Base-by-base conservation (phyloP, 2,329 filamentous ascomycete genomes). In the Sarocladium kiliense region DNA sequence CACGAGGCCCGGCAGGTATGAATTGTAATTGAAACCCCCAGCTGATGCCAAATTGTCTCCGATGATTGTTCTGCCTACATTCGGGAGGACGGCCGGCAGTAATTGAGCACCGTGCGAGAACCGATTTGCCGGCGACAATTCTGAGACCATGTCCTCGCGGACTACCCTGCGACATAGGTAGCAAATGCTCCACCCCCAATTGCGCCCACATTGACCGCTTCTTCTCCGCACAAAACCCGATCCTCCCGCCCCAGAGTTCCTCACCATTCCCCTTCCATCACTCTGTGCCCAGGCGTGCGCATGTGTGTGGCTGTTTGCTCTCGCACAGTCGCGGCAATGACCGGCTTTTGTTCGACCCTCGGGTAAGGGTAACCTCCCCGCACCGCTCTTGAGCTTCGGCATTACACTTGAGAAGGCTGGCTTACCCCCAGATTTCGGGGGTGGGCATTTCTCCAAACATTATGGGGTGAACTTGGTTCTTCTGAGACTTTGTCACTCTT, bases 241-340 rank as follows among this genome's bases (percentile, higher is more conserved):
- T 34, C 18, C 30, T 9, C 18, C 27, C 47, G 11, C 47, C n/a
- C 23, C 23, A 36, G 27, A 21, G 19, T 34, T 19, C 25, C 27
- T 23, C 7, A 12, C 30, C 30, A 36, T 51, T 36, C 47, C 47
- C 27, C 27, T 36, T 36, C 47, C 26, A 51, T 32, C 27, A 49
- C n/a, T n/a, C n/a, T n/a, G n/a, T n/a, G n/a, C n/a, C n/a, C n/a
- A n/a, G n/a, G n/a, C n/a, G n/a, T n/a, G n/a, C n/a, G n/a, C n/a
- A n/a, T n/a, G n/a, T n/a, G n/a, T n/a, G n/a, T n/a, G n/a, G n/a
- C n/a, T 19, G 25, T 16, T 7, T 41, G 30, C 30, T 21, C 44
- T 55, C 54, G 50, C 50, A 53, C 30, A 34, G 50, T 32, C 32
- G 19, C 57, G 55, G 57, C 53, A 58, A 58, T 58, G 47, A 54